Evolutionary conservation across 1,284 basidiomycete genomes (phyloP).

Genomic region (Ceratobasidium sp.): DNA sequence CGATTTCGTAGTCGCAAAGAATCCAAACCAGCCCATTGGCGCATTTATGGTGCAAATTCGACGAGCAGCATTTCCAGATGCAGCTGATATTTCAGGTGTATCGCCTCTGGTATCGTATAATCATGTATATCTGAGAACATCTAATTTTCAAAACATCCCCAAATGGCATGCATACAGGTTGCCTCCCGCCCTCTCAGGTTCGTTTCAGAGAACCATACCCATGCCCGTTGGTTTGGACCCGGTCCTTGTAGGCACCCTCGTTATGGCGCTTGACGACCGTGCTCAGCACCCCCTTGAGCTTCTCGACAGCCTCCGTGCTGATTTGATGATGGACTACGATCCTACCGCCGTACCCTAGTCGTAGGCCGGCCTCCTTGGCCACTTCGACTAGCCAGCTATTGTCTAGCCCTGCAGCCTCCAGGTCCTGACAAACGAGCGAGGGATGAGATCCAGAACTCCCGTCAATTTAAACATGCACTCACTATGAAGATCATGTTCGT

Average conservation of each 20-base stretch:
- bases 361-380: slow-evolving; percentile 37
- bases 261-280: slow-evolving; percentile 34
- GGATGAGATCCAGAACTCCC: background rate
- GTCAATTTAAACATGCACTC: background rate
- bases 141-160: background rate
- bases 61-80: too few relatives aligned
- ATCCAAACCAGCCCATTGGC: too few relatives aligned
- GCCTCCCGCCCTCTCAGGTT: background rate
- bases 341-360: slow-evolving; percentile 40
- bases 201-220: slow-evolving; percentile 31
- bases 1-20: too few relatives aligned
- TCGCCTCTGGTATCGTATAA: too few relatives aligned
- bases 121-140: background rate
- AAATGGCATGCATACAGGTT: background rate
- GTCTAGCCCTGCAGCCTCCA: slow-evolving; percentile 39
- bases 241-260: slow-evolving; percentile 36
- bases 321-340: slow-evolving; percentile 44
- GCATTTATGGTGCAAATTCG: background rate
- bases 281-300: slow-evolving; percentile 38
- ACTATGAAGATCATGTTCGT: slow-evolving; percentile 43
- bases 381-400: slow-evolving; percentile 42
- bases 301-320: slow-evolving; percentile 40
- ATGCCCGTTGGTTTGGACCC: background rate
- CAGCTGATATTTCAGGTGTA: too few relatives aligned
- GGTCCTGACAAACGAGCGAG: slow-evolving; percentile 22